Evolutionary conservation across 1,139 yeast genomes (phyloP).

Genomic region (Nakaseomyces kungkrabaensis): DNA sequence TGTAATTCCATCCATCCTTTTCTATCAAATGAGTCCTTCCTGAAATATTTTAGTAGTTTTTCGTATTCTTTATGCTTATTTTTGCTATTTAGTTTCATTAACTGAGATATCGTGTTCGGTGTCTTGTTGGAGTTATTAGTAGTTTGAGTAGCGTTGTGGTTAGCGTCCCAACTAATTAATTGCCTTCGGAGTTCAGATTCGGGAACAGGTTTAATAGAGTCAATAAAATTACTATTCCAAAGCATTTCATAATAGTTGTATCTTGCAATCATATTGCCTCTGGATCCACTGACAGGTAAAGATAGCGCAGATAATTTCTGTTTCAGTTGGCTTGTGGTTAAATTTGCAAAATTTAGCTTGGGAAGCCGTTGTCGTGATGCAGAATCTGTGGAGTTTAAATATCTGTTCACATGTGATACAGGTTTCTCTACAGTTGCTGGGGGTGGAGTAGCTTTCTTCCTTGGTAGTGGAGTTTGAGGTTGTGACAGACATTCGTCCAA

Average conservation of each 20-base stretch:
- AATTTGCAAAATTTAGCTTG: conserved; percentile 51
- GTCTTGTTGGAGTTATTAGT: conserved; percentile 9
- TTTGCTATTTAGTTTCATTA: conserved; percentile 17
- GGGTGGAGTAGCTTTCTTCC: neutral
- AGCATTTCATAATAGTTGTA: conserved; percentile 71
- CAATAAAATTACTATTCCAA: conserved; percentile 70
- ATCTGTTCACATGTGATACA: conserved; percentile 17
- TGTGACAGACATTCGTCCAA: conserved; percentile 54
- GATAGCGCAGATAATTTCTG: conserved; percentile 46
- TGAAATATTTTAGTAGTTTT: conserved; percentile 19
- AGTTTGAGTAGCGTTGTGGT: conserved; percentile 17
- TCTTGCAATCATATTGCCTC: conserved; percentile 56
- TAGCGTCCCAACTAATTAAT: conserved; percentile 61
- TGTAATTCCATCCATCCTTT: conserved; percentile 44
- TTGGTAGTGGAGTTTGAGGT: conserved; percentile 7
- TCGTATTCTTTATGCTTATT: conserved; percentile 15
- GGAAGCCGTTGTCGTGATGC: conserved; percentile 32
- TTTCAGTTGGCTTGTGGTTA: conserved; percentile 53
- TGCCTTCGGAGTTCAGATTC: conserved; percentile 45
- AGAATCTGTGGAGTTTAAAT: conserved; percentile 18
- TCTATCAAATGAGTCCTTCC: conserved; percentile 32
- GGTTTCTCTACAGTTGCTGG: neutral
- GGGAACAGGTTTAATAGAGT: conserved; percentile 57
- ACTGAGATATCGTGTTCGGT: conserved; percentile 15
- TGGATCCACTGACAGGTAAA: conserved; percentile 53